Conservation (phyloP, 305 asterid species). For the Solanum hybrid region DNA sequence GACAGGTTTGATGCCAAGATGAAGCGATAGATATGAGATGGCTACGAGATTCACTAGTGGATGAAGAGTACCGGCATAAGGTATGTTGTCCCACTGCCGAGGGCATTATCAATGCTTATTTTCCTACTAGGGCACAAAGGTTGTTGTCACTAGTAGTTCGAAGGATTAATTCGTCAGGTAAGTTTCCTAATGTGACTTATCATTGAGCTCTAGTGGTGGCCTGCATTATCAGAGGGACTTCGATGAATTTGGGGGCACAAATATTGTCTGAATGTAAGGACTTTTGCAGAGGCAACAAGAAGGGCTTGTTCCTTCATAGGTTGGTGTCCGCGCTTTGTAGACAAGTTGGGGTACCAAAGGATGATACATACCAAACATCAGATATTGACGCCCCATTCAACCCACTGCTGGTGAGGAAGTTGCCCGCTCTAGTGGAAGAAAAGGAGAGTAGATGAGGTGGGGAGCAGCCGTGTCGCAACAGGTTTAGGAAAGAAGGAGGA, state of each 20-base stretch:
- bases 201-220: not conserved
- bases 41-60: no score
- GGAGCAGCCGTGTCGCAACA: accelerated
- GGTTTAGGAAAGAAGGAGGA: no score
- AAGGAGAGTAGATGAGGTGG: not conserved
- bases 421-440: not conserved
- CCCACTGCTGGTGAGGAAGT: not conserved
- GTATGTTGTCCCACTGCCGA: no score
- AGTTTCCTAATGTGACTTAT: no score
- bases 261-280: not conserved
- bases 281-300: not conserved
- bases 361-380: not conserved
- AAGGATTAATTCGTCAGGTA: no score
- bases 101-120: no score
- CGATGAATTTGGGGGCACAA: not conserved
- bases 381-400: not conserved
- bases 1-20: no score
- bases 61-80: no score
- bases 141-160: no score
- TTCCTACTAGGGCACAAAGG: no score
- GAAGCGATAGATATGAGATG: no score
- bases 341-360: not conserved
- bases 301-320: not conserved
- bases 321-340: not conserved
- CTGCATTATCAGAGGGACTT: not conserved